phyloP scores from a whole-genome alignment of 768 basidiomycete genomes.

The Amylocystis lapponica region DNA sequence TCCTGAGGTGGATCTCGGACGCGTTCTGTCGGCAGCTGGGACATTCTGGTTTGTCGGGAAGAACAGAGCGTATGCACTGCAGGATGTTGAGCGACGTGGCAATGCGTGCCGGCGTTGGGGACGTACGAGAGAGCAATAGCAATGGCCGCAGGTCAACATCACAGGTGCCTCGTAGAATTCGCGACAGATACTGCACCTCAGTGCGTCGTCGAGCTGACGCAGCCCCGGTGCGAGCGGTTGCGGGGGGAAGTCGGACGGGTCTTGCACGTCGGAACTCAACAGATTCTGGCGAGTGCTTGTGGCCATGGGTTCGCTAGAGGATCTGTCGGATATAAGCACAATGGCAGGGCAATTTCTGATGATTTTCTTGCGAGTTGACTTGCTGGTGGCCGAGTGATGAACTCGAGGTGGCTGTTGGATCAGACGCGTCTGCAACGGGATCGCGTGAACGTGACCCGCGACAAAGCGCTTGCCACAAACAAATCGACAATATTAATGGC shows the following conservation, averaged over 20 bases:
- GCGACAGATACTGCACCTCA: slow-evolving; percentile 73
- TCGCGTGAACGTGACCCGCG: too few species aligned
- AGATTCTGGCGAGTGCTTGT: not conserved
- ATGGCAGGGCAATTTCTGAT: not conserved
- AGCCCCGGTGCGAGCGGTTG: slow-evolving; percentile 43
- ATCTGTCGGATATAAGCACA: not conserved
- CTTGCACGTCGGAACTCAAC: slow-evolving; percentile 33
- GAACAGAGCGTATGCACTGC: slow-evolving; percentile 65
- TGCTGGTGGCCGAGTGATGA: not conserved
- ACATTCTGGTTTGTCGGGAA: slow-evolving; percentile 60
- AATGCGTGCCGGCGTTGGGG: not conserved
- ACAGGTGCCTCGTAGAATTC: slow-evolving; percentile 73
- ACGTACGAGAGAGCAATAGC: slow-evolving; percentile 73
- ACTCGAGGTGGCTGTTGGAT: not conserved
- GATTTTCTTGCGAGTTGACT: not conserved
- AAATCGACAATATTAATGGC: not conserved
- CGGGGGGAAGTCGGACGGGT: slow-evolving; percentile 69
- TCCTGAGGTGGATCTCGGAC: slow-evolving; percentile 58
- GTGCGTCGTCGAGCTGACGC: slow-evolving; percentile 52
- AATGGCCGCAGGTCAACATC: slow-evolving; percentile 70
- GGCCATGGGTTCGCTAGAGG: not conserved
- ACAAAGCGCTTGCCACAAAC: not conserved
- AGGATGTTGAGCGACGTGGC: not conserved
- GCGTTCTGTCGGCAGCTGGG: slow-evolving; percentile 60
- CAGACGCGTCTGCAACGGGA: slow-evolving; percentile 1